Evolutionary conservation across 331 rosid species (phyloP).

Genomic region (Malus hybrid): DNA sequence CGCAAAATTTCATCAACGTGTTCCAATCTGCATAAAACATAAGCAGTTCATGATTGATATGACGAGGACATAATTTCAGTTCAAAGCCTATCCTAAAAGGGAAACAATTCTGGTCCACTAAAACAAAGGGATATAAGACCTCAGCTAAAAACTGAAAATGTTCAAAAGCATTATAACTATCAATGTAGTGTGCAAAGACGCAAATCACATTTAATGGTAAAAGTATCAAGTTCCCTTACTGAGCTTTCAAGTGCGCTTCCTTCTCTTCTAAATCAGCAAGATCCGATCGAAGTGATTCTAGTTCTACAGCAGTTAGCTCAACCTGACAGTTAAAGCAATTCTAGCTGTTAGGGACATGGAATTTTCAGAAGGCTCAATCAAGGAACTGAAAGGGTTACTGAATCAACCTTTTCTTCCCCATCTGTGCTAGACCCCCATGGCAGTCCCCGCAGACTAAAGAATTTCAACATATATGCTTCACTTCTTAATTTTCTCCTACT

Average conservation of each 20-base stretch:
- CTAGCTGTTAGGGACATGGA: conserved; percentile 14
- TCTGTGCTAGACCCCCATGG: conserved; percentile 56
- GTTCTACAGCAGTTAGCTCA: conserved; percentile 61
- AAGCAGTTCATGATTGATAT: not conserved
- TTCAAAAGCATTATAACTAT: not conserved
- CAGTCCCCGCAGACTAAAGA: conserved; percentile 46
- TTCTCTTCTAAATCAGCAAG: conserved; percentile 79
- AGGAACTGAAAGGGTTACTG: not conserved
- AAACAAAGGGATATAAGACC: not conserved
- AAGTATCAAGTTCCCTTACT: conserved; percentile 45
- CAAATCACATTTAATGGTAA: not conserved
- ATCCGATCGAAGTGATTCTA: conserved; percentile 76
- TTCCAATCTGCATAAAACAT: conserved; percentile 60
- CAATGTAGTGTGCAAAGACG: not conserved
- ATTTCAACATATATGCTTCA: conserved; percentile 58
- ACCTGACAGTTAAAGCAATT: conserved; percentile 40
- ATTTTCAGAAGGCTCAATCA: conserved; percentile 1
- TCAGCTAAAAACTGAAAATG: not conserved
- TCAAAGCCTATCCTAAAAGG: not conserved
- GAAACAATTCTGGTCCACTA: not conserved
- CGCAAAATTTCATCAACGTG: conserved; percentile 84
- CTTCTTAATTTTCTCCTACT: conserved; percentile 43
- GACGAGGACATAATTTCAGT: not conserved
- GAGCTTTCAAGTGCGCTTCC: conserved; percentile 89
- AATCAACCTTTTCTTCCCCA: conserved; percentile 70